phyloP scores from a whole-genome alignment of 305 asterid genomes.

The Solanum aculeatissimum region DNA sequence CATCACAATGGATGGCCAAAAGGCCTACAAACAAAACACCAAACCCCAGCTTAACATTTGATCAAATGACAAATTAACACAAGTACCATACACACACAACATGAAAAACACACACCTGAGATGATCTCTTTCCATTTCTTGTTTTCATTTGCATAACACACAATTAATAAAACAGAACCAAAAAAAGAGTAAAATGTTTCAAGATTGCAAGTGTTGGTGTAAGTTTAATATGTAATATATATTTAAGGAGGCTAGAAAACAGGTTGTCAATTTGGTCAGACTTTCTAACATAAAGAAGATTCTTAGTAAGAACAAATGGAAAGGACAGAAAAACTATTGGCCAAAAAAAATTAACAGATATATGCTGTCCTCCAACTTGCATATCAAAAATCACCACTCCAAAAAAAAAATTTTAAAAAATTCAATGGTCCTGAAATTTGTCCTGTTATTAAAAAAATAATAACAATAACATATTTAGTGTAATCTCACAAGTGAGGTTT shows the following conservation, averaged over 20 bases:
- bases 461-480: background rate
- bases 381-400: background rate
- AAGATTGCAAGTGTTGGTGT: background rate
- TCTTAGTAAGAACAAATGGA: slow-evolving; percentile 29
- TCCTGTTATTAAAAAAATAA: slow-evolving; percentile 21
- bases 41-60: background rate
- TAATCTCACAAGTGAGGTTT: too few relatives aligned
- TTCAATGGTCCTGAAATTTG: slow-evolving; percentile 30
- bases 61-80: background rate
- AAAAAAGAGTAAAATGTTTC: background rate
- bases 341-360: slow-evolving; percentile 26
- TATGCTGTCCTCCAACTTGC: slow-evolving; percentile 60
- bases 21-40: slow-evolving; percentile 25
- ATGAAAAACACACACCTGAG: background rate
- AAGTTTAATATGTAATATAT: background rate
- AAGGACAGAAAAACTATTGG: slow-evolving; percentile 52
- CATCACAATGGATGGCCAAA: slow-evolving; percentile 91
- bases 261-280: background rate
- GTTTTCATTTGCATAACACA: background rate
- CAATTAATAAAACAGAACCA: background rate
- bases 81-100: background rate
- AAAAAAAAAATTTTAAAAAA: background rate
- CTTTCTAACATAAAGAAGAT: slow-evolving; percentile 20
- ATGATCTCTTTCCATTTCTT: background rate
- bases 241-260: background rate